phyloP scores from a whole-genome alignment of 2,329 filamentous ascomycete genomes.

The Fusarium fujikuroi region DNA sequence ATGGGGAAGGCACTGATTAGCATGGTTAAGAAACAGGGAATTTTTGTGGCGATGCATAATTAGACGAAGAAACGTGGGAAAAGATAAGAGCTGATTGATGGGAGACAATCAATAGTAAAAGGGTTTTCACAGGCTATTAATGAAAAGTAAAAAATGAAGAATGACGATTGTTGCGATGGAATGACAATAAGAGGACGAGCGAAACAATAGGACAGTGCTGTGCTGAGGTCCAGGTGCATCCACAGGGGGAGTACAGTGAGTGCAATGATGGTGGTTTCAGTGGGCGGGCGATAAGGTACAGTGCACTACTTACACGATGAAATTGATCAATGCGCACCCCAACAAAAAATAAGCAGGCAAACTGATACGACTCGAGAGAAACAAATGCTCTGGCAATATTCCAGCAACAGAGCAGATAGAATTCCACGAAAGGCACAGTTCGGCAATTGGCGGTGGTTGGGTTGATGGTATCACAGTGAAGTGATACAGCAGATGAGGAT shows the following conservation, averaged over 20 bases:
- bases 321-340: constrained; percentile 20
- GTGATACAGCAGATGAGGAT: constrained; percentile 28
- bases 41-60: constrained; percentile 21
- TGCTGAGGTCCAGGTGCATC: constrained; percentile 5
- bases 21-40: constrained; percentile 26
- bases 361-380: constrained; percentile 31
- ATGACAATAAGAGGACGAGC: neutral
- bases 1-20: constrained; percentile 42
- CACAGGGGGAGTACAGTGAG: constrained; percentile 12
- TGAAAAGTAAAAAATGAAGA: neutral
- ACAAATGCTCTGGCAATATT: constrained; percentile 52
- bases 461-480: constrained; percentile 29
- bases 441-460: constrained; percentile 30
- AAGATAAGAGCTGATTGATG: neutral
- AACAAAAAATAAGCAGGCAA: constrained; percentile 10
- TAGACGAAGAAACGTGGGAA: neutral
- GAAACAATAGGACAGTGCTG: neutral
- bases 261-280: constrained; percentile 2
- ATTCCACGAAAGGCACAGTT: constrained; percentile 31
- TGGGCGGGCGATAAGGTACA: neutral
- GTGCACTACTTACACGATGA: constrained; percentile 38
- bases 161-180: neutral
- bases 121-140: neutral
- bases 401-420: constrained; percentile 50
- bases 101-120: neutral